These are phyloP conservation scores for Pontederia paniculata DNA, from an alignment of 176 grass and related monocot genomes.

Conservation along the genomic window DNA sequence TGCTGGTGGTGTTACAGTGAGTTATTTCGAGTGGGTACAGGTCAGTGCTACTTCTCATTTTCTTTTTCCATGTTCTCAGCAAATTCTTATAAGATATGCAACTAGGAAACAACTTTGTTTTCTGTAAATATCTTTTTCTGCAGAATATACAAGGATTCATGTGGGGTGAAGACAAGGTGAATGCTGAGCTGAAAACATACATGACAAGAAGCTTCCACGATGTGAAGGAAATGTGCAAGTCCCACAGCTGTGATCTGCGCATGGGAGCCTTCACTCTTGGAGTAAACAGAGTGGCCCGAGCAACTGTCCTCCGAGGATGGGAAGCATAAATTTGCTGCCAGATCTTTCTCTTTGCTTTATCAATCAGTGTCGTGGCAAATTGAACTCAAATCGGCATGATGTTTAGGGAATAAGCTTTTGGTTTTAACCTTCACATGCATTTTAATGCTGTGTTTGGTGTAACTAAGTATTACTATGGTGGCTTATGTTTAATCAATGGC, in stretches of 20 bases:
- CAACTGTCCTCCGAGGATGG: slow-evolving; percentile 90
- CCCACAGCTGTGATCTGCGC: slow-evolving; percentile 72
- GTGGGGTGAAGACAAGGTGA: slow-evolving; percentile 96
- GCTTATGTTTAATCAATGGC: no score
- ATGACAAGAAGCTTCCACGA: slow-evolving; percentile 66
- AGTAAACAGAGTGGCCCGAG: slow-evolving; percentile 81
- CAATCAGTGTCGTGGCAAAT: no score
- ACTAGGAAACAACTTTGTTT: not conserved
- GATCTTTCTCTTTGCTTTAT: not conserved
- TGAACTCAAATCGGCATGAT: no score
- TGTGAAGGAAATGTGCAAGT: slow-evolving; percentile 84
- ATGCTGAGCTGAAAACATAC: slow-evolving; percentile 91
- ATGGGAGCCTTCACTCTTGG: slow-evolving; percentile 96
- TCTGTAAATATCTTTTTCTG: not conserved
- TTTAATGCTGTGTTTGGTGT: no score
- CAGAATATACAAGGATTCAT: slow-evolving; percentile 99
- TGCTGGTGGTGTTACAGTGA: slow-evolving; percentile 85
- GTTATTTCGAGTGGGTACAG: slow-evolving; percentile 99
- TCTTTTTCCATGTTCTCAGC: not conserved
- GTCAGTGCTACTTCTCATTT: slow-evolving; percentile 26
- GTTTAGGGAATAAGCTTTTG: no score
- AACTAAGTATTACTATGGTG: no score
- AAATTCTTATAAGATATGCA: not conserved
- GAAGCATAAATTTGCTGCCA: slow-evolving; percentile 37
- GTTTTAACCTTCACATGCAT: no score